These are phyloP conservation scores for Wickerhamiella vanderwaltii DNA, from an alignment of 805 yeast species.

Conservation along the genomic window DNA sequence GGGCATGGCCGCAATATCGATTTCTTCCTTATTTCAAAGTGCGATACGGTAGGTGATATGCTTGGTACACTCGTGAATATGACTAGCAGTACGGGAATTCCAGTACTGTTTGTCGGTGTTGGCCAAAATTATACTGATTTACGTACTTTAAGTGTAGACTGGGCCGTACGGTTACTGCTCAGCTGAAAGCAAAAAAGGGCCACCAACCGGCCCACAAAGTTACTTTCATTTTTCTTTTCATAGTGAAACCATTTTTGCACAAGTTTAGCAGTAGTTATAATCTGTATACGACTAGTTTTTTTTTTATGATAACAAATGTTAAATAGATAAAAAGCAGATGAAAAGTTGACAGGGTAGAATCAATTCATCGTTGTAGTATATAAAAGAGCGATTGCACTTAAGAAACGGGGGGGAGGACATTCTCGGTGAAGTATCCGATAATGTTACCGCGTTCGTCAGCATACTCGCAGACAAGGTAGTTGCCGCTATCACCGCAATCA, in stretches of 20 bases:
- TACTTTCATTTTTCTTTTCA: too few species aligned
- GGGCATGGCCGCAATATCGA: slow-evolving; percentile 72
- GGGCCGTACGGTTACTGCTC: slow-evolving; percentile 83
- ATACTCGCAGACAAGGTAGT: slow-evolving; percentile 54
- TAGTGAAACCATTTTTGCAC: too few species aligned
- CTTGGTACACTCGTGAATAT: slow-evolving; percentile 94
- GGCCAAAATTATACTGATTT: slow-evolving; percentile 96
- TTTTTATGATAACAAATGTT: too few species aligned
- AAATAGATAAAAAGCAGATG: too few species aligned
- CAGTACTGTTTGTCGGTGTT: slow-evolving; percentile 88
- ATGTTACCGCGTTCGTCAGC: slow-evolving; percentile 53
- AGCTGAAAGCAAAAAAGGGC: too few species aligned
- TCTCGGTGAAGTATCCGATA: slow-evolving; percentile 28
- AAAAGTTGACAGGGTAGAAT: too few species aligned
- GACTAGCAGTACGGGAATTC: slow-evolving; percentile 93
- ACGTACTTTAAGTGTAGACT: slow-evolving; percentile 75
- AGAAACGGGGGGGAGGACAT: slow-evolving; percentile 20
- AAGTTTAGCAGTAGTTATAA: too few species aligned
- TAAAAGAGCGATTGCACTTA: too few species aligned
- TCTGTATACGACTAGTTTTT: too few species aligned
- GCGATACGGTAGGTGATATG: slow-evolving; percentile 95
- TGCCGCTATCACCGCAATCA: slow-evolving; percentile 36
- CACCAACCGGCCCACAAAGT: too few species aligned
- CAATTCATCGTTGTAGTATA: too few species aligned
- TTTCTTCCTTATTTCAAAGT: slow-evolving; percentile 84